phyloP scores from a whole-genome alignment of 2,329 filamentous ascomycete genomes.

The Apiospora malaysiana region DNA sequence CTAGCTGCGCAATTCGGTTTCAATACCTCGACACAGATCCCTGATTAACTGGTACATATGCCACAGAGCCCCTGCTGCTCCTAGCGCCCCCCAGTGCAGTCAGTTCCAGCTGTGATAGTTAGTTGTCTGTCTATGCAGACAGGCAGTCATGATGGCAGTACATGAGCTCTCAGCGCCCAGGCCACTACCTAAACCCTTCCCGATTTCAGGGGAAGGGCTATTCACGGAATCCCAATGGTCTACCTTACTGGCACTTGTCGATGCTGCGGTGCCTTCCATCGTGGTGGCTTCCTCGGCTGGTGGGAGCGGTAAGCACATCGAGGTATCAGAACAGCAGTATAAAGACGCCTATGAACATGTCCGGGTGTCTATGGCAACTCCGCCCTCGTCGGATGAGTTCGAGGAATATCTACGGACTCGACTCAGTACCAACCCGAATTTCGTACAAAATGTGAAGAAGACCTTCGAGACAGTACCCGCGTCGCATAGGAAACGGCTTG shows the following conservation, averaged over 20 bases:
- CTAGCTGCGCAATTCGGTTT: neutral
- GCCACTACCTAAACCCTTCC: conserved; percentile 33
- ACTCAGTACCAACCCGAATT: conserved; percentile 54
- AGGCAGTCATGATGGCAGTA: conserved; percentile 28
- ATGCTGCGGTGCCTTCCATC: conserved; percentile 67
- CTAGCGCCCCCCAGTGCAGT: neutral
- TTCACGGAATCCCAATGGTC: conserved; percentile 55
- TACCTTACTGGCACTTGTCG: conserved; percentile 59
- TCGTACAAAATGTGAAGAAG: conserved; percentile 56
- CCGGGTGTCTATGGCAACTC: conserved; percentile 42
- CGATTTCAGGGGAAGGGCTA: conserved; percentile 30
- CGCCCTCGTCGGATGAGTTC: conserved; percentile 50
- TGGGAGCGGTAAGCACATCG: conserved; percentile 49
- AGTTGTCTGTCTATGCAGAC: neutral
- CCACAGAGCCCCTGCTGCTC: neutral
- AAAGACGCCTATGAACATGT: conserved; percentile 49
- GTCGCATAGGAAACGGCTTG: conserved; percentile 43
- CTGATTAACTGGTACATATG: neutral
- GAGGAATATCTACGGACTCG: conserved; percentile 59
- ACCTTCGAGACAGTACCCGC: conserved; percentile 45
- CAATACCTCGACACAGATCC: neutral
- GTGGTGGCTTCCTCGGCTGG: conserved; percentile 46
- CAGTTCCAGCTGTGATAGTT: neutral
- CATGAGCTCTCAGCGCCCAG: conserved; percentile 22
- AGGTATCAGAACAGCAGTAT: conserved; percentile 57